Evolutionary conservation across 2,329 filamentous ascomycete genomes (phyloP).

Genomic region (Blastomyces gilchristii): DNA sequence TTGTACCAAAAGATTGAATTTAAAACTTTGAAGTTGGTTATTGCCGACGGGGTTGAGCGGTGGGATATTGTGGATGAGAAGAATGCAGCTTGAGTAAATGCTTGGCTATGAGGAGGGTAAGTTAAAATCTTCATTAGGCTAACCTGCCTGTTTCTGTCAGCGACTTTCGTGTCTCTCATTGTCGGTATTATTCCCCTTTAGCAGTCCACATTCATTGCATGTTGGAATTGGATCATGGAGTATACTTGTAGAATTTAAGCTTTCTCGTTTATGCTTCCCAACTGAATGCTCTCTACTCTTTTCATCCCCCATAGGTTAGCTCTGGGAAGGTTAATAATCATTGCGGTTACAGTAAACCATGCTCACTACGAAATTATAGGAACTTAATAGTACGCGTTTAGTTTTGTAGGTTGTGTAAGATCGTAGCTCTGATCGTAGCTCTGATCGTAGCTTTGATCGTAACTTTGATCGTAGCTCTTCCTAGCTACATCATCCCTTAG

Average conservation of each 20-base stretch:
- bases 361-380: not conserved
- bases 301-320: not conserved
- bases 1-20: constrained; percentile 57
- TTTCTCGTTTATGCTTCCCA: not conserved
- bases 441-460: too few species aligned
- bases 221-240: not conserved
- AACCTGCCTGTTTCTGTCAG: not conserved
- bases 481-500: too few species aligned
- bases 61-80: constrained; percentile 57
- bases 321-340: not conserved
- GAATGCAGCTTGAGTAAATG: constrained; percentile 16
- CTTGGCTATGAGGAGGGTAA: not conserved
- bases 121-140: not conserved
- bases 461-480: too few species aligned
- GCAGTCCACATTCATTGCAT: not conserved
- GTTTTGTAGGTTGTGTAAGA: not conserved
- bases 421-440: not conserved
- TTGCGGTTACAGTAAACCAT: not conserved
- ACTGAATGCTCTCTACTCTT: not conserved
- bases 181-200: not conserved
- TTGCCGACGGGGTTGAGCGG: constrained; percentile 52
- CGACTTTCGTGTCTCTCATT: not conserved
- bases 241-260: not conserved
- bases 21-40: constrained; percentile 51
- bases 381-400: not conserved